Evolutionary conservation across 108 stramenopile genomes (phyloP), one percentile per base, ranked within the genome.

Genomic region (Phaeodactylum tricornutum): DNA sequence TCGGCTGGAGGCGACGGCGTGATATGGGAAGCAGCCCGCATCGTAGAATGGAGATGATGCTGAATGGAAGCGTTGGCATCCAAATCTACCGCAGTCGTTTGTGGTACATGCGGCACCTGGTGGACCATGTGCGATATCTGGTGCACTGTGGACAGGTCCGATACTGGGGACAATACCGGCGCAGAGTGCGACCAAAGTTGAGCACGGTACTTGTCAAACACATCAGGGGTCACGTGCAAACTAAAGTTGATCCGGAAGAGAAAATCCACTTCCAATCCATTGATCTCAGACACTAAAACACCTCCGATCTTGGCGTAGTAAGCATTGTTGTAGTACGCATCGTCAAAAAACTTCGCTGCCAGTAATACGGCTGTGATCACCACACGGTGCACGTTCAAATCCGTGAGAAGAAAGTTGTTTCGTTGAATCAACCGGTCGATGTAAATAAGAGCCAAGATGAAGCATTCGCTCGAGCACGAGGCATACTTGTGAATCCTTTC

Each of bases 291-390:
- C 15, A 81, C 79, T 14, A 81, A 54, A 7, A 94, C 86, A 3
- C 86, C 88, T 25, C 96, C 82, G 16, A 97, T 92, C 61, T 94
- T 95, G 23, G 96, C 81, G 57, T 98, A 98, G 80, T 95, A 96
- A 4, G 94, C 92, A 57, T 98, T 98, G 67, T 97, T 96, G 81
- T 92, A 97, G 72, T 96, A 99, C 39, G 92, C 89, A 75, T 99
- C 98, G 57, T 99, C 98, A 48, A 96, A 96, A 54, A 97, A 98
- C 64, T 99, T 99, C 16, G 98, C 96, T 3, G 96, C 96, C 4
- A 97, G 62, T 34, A 99, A 74, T 36, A 96, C 70, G 4, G 92
- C 83, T 39, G 96, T 97, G 50, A 97, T 96, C 22, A 95, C 67
- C 2, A 97, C 92, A 8, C 96, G 87, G 49, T 99, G 98, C 12